phyloP scores from a whole-genome alignment of 345 rosid genomes.

The Isatis tinctoria region DNA sequence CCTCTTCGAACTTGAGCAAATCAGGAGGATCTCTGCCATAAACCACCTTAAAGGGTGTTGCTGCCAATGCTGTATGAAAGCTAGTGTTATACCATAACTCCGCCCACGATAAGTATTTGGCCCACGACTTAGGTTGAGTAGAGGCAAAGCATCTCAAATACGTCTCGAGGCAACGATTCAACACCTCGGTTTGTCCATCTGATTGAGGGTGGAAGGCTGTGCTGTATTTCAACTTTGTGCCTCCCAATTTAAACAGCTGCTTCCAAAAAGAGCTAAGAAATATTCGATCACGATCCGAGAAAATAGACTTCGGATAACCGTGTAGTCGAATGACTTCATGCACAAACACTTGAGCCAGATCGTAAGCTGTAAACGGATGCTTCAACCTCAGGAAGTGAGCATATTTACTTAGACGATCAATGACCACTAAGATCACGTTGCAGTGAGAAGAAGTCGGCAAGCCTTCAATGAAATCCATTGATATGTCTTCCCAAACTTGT shows the following conservation, averaged over 20 bases:
- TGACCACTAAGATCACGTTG: not conserved
- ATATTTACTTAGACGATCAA: not conserved
- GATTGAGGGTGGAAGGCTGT: not conserved
- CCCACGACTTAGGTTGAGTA: not conserved
- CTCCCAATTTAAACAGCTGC: not conserved
- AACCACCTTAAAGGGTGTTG: no score
- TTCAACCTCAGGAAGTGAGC: not conserved
- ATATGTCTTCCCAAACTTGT: not conserved
- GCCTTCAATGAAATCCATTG: not conserved
- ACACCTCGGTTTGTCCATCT: not conserved
- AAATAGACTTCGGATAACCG: not conserved
- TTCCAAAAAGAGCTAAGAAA: not conserved
- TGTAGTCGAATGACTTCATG: not conserved
- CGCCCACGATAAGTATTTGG: no score
- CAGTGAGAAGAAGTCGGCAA: accelerated
- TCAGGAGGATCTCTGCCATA: no score
- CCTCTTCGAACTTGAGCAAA: no score
- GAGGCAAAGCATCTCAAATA: not conserved
- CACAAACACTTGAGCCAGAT: not conserved
- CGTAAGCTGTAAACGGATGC: not conserved
- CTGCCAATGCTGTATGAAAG: no score
- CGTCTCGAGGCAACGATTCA: not conserved
- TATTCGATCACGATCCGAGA: not conserved
- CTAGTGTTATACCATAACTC: no score
- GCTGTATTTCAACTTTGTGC: not conserved